Evolutionary conservation across 2,329 filamentous ascomycete species (phyloP).

Genomic region (Penicillium sclerotigenum): DNA sequence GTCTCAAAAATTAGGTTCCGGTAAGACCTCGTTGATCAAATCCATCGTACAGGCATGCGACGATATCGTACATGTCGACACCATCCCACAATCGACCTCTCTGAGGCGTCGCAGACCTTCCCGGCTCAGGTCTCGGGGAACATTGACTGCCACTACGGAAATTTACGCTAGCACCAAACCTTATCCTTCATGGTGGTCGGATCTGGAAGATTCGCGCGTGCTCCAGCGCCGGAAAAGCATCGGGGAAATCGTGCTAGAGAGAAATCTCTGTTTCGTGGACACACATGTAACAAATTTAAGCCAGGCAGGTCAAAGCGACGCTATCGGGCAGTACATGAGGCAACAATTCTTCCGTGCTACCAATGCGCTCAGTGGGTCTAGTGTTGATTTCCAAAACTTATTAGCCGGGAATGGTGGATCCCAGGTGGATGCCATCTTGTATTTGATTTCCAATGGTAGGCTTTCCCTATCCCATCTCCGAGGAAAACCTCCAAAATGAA

Average conservation of each 20-base stretch:
- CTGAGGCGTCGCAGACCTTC: slow-evolving; percentile 21
- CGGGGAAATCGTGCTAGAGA: slow-evolving; percentile 75
- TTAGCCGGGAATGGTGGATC: slow-evolving; percentile 78
- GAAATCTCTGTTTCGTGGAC: slow-evolving; percentile 93
- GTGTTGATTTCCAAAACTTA: slow-evolving; percentile 71
- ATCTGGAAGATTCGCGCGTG: slow-evolving; percentile 64
- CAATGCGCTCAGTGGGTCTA: slow-evolving; percentile 60
- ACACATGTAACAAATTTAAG: slow-evolving; percentile 62
- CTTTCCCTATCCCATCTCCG: not conserved
- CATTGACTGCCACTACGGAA: slow-evolving; percentile 53
- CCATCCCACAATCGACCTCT: slow-evolving; percentile 39
- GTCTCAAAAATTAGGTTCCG: slow-evolving; percentile 57
- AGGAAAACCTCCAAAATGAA: not conserved
- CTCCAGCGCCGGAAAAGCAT: slow-evolving; percentile 65
- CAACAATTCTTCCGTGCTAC: slow-evolving; percentile 62
- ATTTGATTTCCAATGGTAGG: slow-evolving; percentile 71
- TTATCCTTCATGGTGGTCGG: slow-evolving; percentile 86
- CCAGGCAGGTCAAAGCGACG: slow-evolving; percentile 52
- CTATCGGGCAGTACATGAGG: slow-evolving; percentile 69
- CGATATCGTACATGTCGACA: slow-evolving; percentile 91
- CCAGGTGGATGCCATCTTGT: slow-evolving; percentile 81
- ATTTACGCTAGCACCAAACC: slow-evolving; percentile 77
- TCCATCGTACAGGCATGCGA: slow-evolving; percentile 82
- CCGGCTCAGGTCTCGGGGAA: slow-evolving; percentile 19
- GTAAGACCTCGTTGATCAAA: slow-evolving; percentile 86